Percentiles rank a stretch among this genome's conserved stretches.
These are phyloP conservation scores for Nemania sp. DNA, from an alignment of 2,329 filamentous ascomycete species.

Conservation along the genomic window DNA sequence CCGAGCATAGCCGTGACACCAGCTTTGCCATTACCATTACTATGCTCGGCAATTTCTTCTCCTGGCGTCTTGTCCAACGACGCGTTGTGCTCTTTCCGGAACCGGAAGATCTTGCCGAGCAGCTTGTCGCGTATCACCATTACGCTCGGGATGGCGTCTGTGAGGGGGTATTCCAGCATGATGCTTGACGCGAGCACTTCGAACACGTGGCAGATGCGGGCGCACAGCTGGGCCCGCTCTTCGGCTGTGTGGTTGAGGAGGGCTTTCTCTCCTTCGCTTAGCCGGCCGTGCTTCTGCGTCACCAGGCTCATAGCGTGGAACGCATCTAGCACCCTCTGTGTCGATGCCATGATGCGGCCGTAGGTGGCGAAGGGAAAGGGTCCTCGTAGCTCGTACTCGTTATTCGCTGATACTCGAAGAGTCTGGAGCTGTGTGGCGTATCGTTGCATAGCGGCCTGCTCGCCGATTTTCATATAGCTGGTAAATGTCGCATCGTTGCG, in stretches of 20 bases:
- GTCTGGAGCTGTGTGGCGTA: slow-evolving; percentile 81
- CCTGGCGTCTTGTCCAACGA: slow-evolving; percentile 51
- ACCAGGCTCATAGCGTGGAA: slow-evolving; percentile 98
- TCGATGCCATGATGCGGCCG: slow-evolving; percentile 80
- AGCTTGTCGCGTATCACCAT: slow-evolving; percentile 83
- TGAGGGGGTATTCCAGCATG: slow-evolving; percentile 94
- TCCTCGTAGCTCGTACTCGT: slow-evolving; percentile 88
- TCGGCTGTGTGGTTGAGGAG: slow-evolving; percentile 82
- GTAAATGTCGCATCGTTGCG: slow-evolving; percentile 65
- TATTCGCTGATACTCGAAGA: slow-evolving; percentile 77
- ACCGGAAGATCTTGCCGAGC: slow-evolving; percentile 88
- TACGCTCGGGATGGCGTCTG: slow-evolving; percentile 87
- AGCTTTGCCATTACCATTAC: slow-evolving; percentile 15
- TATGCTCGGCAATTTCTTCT: not conserved
- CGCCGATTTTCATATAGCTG: slow-evolving; percentile 86
- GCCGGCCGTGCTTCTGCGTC: slow-evolving; percentile 80
- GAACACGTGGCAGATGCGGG: slow-evolving; percentile 89
- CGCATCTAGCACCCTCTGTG: slow-evolving; percentile 86
- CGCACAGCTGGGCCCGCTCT: slow-evolving; percentile 84
- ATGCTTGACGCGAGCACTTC: slow-evolving; percentile 90
- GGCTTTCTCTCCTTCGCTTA: slow-evolving; percentile 83
- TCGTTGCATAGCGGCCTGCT: slow-evolving; percentile 87
- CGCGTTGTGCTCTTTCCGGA: slow-evolving; percentile 74
- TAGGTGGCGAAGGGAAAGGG: slow-evolving; percentile 84
- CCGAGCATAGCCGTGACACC: slow-evolving; percentile 32